phyloP scores from a whole-genome alignment of 768 basidiomycete genomes.

The Lactarius pseudohatsudake region DNA sequence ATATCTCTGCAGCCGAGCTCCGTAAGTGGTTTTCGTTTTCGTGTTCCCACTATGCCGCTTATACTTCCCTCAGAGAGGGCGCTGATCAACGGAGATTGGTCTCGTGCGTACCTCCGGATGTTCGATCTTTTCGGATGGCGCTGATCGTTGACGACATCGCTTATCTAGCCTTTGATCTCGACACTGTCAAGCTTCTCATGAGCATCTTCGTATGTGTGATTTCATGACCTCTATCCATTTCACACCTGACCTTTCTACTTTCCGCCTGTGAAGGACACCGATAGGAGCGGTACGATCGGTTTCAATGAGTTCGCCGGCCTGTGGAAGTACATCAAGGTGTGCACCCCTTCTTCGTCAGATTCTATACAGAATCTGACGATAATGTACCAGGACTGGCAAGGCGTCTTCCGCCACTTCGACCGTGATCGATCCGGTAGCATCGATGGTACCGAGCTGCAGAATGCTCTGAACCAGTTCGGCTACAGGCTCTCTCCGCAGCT shows the following conservation, averaged over 20 bases:
- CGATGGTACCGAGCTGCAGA: conserved; percentile 62
- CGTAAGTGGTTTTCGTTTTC: conserved; percentile 44
- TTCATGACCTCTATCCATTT: background rate
- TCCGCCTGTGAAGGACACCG: conserved; percentile 49
- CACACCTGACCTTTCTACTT: conserved; percentile 4
- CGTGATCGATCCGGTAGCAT: conserved; percentile 81
- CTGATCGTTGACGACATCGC: background rate
- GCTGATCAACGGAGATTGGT: conserved; percentile 68
- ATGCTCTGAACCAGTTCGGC: conserved; percentile 75
- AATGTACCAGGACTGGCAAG: conserved; percentile 68
- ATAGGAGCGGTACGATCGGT: conserved; percentile 75
- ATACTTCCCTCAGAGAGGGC: conserved; percentile 41
- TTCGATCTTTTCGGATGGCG: background rate
- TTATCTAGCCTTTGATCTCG: conserved; percentile 70
- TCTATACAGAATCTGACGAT: background rate
- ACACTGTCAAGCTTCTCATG: conserved; percentile 86
- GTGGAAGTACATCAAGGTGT: conserved; percentile 77
- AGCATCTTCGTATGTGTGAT: conserved; percentile 62
- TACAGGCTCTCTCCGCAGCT: conserved; percentile 70
- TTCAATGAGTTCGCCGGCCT: conserved; percentile 81
- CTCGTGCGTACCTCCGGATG: conserved; percentile 50
- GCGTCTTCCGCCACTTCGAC: conserved; percentile 81
- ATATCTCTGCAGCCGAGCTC: conserved; percentile 63
- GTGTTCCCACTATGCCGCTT: conserved; percentile 30
- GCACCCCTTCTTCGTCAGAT: conserved; percentile 2